Percentiles rank a stretch among this genome's conserved stretches.
These are phyloP conservation scores for Boletus sp. DNA, from an alignment of 1,284 basidiomycete species.

Conservation along the genomic window DNA sequence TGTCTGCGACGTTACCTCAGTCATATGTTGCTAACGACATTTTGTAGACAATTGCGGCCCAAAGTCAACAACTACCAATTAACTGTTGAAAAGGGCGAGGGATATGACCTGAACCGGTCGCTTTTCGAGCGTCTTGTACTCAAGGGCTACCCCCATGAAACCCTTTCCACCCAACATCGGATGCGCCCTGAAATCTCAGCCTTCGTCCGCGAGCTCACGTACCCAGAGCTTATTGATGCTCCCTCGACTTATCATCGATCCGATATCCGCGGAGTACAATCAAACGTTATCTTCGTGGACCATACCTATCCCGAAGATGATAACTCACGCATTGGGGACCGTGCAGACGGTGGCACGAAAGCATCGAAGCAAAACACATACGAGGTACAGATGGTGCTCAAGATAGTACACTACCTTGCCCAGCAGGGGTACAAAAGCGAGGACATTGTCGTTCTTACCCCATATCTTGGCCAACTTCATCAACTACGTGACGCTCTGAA, in stretches of 20 bases:
- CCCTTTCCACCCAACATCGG: slow-evolving; percentile 55
- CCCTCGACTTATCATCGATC: slow-evolving; percentile 45
- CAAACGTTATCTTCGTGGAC: slow-evolving; percentile 59
- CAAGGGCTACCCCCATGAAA: slow-evolving; percentile 56
- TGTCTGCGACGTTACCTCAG: slow-evolving; percentile 14
- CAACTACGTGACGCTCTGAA: slow-evolving; percentile 45
- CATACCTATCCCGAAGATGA: slow-evolving; percentile 57
- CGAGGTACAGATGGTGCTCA: slow-evolving; percentile 60
- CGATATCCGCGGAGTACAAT: slow-evolving; percentile 48
- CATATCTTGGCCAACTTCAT: slow-evolving; percentile 62
- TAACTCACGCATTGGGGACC: slow-evolving; percentile 38
- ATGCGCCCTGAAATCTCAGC: slow-evolving; percentile 68
- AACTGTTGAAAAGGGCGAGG: slow-evolving; percentile 62
- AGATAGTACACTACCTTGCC: slow-evolving; percentile 59
- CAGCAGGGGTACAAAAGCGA: slow-evolving; percentile 65
- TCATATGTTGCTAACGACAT: not conserved
- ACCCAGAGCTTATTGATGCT: slow-evolving; percentile 59
- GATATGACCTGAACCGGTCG: slow-evolving; percentile 60
- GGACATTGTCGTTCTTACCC: slow-evolving; percentile 59
- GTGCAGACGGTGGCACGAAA: slow-evolving; percentile 41
- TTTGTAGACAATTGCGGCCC: slow-evolving; percentile 58
- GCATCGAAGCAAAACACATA: slow-evolving; percentile 58
- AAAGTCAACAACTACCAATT: slow-evolving; percentile 63
- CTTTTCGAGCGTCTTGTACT: slow-evolving; percentile 64
- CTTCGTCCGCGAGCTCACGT: slow-evolving; percentile 57